Percentiles rank a stretch among this genome's conserved stretches.
Conservation (phyloP, 2,329 filamentous ascomycete species). For the Lojkania enalia region DNA sequence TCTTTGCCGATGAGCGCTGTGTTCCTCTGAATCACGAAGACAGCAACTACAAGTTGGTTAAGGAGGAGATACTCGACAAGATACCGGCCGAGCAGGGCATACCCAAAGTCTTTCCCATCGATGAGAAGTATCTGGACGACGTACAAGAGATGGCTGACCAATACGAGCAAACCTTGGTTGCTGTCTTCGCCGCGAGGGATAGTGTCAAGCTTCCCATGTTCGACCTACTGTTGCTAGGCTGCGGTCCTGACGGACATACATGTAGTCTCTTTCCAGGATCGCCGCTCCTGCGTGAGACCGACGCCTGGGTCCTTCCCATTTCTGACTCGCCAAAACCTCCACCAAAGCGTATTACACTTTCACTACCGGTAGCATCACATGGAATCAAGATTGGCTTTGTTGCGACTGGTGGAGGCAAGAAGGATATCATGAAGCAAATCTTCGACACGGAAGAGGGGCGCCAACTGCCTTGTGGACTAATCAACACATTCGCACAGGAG, state of each 20-base stretch:
- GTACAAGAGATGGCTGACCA: conserved; percentile 89
- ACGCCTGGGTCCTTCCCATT: conserved; percentile 90
- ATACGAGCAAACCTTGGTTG: conserved; percentile 88
- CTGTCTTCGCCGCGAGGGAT: conserved; percentile 85
- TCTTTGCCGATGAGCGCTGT: conserved; percentile 96
- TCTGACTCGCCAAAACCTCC: conserved; percentile 95
- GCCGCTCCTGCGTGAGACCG: conserved; percentile 79
- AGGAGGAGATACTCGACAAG: conserved; percentile 85
- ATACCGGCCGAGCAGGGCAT: conserved; percentile 68
- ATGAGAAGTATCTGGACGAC: conserved; percentile 69
- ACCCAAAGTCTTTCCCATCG: conserved; percentile 79
- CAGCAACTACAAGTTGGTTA: conserved; percentile 90
- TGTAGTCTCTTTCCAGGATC: conserved; percentile 95
- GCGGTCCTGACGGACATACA: conserved; percentile 94
- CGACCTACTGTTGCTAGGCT: conserved; percentile 89
- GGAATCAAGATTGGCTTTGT: conserved; percentile 87
- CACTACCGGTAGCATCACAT: conserved; percentile 86
- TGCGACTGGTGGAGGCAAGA: conserved; percentile 86
- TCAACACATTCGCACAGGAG: conserved; percentile 83
- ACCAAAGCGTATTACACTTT: conserved; percentile 85
- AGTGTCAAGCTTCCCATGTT: conserved; percentile 94
- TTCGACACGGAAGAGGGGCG: conserved; percentile 76
- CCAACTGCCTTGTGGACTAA: conserved; percentile 79
- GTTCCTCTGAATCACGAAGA: conserved; percentile 90
- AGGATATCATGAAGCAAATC: conserved; percentile 88